Base-by-base conservation (phyloP, 495 filamentous ascomycete species). In the Penicillium lagena region DNA sequence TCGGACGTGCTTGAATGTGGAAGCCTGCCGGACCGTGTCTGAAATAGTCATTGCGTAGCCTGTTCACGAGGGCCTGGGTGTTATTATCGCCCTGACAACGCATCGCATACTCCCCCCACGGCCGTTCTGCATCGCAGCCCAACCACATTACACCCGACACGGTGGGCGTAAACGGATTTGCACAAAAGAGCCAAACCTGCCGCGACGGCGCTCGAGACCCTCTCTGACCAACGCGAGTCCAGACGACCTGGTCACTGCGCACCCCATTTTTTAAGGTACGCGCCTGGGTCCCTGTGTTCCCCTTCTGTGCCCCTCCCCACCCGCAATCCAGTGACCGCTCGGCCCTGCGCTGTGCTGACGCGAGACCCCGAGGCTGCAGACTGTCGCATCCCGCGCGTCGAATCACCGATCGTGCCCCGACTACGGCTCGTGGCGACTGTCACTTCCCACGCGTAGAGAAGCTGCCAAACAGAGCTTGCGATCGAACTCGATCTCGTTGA, bases 41-140 rank as follows among this genome's bases (percentile, higher is more conserved):
- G 32, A 34, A 12, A 55, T 59, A 61, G 50, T 57, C 44, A 22
- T 22, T 47, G 54, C 57, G 55, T 57, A 65, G 60, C 49, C 54
- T 52, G 56, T 4, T 22, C 22, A 22, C 22, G 22, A 22, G 22
- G 22, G 4, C 6, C 22, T 22, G 22, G 22, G 22, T 22, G 22
- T 4, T 22, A 22, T 22, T 22, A 22, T 22, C 47, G 44, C 41
- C 55, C 60, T 70, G 68, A 70, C 70, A 74, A 71, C 70, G 64
- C 70, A 74, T 74, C 67, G 60, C 58, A 54, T 56, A 51, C 32
- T 9, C 47, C 59, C 59, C 54, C 61, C 59, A 59, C 56, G 49
- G 47, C 58, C 46, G 55, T 22, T 3, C 70, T 74, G 71, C 71
- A 72, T 72, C 65, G 62, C 59, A 68, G 69, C 71, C 69, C 68